Conservation (phyloP, 768 basidiomycete genomes). For the Amanita pallidorosea region DNA sequence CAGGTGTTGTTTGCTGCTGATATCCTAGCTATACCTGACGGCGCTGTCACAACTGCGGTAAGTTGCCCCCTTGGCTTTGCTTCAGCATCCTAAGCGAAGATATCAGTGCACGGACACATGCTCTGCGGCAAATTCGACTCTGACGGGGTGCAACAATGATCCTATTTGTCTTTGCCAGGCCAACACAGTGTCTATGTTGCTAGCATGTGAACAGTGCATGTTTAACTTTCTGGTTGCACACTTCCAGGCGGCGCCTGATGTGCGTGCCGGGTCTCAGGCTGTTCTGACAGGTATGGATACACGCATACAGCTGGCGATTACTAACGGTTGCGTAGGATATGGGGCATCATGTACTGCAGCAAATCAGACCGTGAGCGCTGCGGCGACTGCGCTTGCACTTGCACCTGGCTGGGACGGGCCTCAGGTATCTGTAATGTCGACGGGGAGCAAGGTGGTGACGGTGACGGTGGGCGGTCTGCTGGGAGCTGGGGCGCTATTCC, state of each 20-base stretch:
- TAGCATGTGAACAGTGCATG: constrained; percentile 59
- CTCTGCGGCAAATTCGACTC: constrained; percentile 12
- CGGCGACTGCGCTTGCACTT: constrained; percentile 29
- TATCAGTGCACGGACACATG: constrained; percentile 26
- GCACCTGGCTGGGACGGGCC: constrained; percentile 56
- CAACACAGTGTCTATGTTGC: constrained; percentile 29
- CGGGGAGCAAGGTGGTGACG: constrained; percentile 30
- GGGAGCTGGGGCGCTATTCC: constrained; percentile 32
- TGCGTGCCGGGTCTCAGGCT: constrained; percentile 45
- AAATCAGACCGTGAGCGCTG: constrained; percentile 27
- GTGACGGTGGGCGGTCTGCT: constrained; percentile 35
- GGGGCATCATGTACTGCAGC: constrained; percentile 30
- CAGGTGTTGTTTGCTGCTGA: constrained; percentile 27
- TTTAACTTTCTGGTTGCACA: constrained; percentile 40
- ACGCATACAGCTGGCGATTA: background rate
- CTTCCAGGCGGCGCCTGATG: constrained; percentile 38
- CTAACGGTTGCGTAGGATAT: constrained; percentile 34
- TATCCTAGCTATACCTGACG: constrained; percentile 31
- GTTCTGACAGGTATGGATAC: constrained; percentile 41
- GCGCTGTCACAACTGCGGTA: constrained; percentile 18
- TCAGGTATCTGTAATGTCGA: constrained; percentile 32
- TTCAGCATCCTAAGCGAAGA: background rate
- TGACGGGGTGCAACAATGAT: constrained; percentile 34
- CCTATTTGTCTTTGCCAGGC: constrained; percentile 44
- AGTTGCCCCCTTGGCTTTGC: constrained; percentile 10